Evolutionary conservation across 805 yeast species (phyloP).

Genomic region (Ogataea philodendri): DNA sequence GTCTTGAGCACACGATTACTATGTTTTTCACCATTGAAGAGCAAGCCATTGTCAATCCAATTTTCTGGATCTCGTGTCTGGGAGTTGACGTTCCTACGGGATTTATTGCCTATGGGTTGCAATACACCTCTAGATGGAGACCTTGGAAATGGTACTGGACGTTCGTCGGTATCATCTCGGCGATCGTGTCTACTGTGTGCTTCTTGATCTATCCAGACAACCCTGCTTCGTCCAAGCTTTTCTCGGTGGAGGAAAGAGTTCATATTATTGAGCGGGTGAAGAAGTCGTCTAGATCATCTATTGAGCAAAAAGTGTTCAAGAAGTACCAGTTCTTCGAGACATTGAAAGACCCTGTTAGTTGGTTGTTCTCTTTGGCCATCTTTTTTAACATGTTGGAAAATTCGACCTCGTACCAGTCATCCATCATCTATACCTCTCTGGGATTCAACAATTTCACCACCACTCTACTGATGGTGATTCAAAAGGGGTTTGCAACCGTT

Average conservation of each 20-base stretch:
- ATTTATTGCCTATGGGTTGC: slow-evolving; percentile 27
- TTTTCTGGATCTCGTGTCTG: slow-evolving; percentile 47
- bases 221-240: slow-evolving; percentile 50
- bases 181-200: slow-evolving; percentile 33
- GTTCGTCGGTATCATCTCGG: slow-evolving; percentile 52
- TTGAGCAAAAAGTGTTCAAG: slow-evolving; percentile 30
- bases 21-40: slow-evolving; percentile 46
- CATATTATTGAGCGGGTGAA: slow-evolving; percentile 34
- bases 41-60: slow-evolving; percentile 46
- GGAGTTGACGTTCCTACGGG: slow-evolving; percentile 43
- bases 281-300: slow-evolving; percentile 27
- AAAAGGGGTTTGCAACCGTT: slow-evolving; percentile 23
- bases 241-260: slow-evolving; percentile 37
- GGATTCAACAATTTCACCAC: slow-evolving; percentile 20
- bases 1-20: slow-evolving; percentile 26
- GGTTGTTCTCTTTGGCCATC: slow-evolving; percentile 39
- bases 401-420: slow-evolving; percentile 22
- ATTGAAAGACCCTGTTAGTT: slow-evolving; percentile 37
- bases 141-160: slow-evolving; percentile 49
- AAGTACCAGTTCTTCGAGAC: slow-evolving; percentile 30
- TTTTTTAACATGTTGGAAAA: slow-evolving; percentile 25
- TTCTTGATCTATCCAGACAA: slow-evolving; percentile 52
- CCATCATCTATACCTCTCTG: slow-evolving; percentile 15
- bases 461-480: slow-evolving; percentile 24
- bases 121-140: slow-evolving; percentile 16